Evolutionary conservation across 108 stramenopile genomes (phyloP).

Genomic region (Asterionellopsis glacialis): DNA sequence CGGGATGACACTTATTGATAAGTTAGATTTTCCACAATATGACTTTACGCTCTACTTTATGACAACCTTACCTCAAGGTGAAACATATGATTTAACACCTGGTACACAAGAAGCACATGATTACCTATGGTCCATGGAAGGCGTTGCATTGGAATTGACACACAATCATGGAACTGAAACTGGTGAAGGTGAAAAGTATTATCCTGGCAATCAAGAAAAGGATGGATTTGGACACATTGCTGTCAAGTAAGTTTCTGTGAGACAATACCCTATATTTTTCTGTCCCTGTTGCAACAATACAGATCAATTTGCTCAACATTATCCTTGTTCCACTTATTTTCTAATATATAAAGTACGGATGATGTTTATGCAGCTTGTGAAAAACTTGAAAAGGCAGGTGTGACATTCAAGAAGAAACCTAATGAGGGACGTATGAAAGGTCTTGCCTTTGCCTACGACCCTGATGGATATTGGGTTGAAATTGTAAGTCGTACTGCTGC

Average conservation of each 20-base stretch:
- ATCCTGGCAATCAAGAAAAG: conserved; percentile 86
- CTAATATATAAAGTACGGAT: conserved; percentile 19
- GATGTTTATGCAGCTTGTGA: conserved; percentile 84
- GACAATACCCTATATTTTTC: background rate
- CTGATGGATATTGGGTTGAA: conserved; percentile 88
- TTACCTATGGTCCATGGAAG: conserved; percentile 81
- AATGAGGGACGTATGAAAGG: conserved; percentile 90
- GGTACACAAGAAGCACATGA: conserved; percentile 82
- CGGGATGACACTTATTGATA: conserved; percentile 82
- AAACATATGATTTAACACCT: conserved; percentile 47
- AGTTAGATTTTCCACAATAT: conserved; percentile 75
- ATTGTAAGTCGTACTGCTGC: conserved; percentile 43
- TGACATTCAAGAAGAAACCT: conserved; percentile 92
- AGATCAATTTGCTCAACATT: background rate
- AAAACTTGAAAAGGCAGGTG: conserved; percentile 76
- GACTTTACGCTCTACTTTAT: conserved; percentile 77
- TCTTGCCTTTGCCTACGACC: conserved; percentile 90
- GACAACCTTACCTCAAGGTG: conserved; percentile 55
- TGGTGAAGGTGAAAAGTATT: conserved; percentile 48
- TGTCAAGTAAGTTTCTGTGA: conserved; percentile 20
- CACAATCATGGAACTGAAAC: conserved; percentile 90
- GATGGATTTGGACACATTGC: conserved; percentile 58
- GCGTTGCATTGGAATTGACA: conserved; percentile 84
- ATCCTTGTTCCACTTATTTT: background rate
- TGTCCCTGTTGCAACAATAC: background rate